Percentiles rank a stretch among this genome's conserved stretches.
Evolutionary conservation across 805 yeast genomes (phyloP).

Genomic region (Yamadazyma laniorum): DNA sequence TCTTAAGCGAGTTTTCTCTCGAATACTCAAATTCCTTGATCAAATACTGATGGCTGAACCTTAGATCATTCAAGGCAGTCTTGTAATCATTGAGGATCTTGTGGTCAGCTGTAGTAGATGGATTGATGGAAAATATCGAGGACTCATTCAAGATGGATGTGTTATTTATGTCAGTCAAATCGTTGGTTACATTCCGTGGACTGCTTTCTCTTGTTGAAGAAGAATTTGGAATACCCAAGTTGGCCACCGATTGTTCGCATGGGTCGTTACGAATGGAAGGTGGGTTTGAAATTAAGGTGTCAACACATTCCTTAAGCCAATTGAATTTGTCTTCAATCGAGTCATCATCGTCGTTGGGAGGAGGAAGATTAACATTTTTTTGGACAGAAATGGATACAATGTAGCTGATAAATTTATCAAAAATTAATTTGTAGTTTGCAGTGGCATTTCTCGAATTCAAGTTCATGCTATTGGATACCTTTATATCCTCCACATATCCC

Average conservation of each 20-base stretch:
- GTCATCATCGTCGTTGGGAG: constrained; percentile 16
- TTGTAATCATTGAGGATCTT: constrained; percentile 31
- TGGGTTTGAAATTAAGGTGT: constrained; percentile 23
- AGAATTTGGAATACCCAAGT: constrained; percentile 10
- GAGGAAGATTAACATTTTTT: constrained; percentile 40
- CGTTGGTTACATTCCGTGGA: constrained; percentile 9
- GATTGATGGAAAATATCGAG: constrained; percentile 26
- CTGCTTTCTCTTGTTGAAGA: constrained; percentile 15
- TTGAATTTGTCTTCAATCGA: constrained; percentile 23
- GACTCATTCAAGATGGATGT: constrained; percentile 26
- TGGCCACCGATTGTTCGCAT: constrained; percentile 8
- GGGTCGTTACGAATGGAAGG: neutral
- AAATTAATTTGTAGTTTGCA: constrained; percentile 10
- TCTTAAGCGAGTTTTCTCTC: constrained; percentile 51
- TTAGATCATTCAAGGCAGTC: constrained; percentile 65
- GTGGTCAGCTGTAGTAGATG: constrained; percentile 13
- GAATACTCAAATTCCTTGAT: constrained; percentile 69
- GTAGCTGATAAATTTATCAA: constrained; percentile 47
- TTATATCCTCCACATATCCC: constrained; percentile 48
- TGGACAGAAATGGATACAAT: constrained; percentile 48
- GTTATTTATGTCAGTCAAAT: constrained; percentile 13
- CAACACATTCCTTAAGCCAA: constrained; percentile 44
- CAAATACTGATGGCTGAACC: constrained; percentile 68
- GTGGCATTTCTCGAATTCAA: neutral
- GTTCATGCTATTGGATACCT: constrained; percentile 17